Evolutionary conservation across 257 asterid species (phyloP), one percentile per base, ranked within the genome.

Genomic region (Henckelia pumila): DNA sequence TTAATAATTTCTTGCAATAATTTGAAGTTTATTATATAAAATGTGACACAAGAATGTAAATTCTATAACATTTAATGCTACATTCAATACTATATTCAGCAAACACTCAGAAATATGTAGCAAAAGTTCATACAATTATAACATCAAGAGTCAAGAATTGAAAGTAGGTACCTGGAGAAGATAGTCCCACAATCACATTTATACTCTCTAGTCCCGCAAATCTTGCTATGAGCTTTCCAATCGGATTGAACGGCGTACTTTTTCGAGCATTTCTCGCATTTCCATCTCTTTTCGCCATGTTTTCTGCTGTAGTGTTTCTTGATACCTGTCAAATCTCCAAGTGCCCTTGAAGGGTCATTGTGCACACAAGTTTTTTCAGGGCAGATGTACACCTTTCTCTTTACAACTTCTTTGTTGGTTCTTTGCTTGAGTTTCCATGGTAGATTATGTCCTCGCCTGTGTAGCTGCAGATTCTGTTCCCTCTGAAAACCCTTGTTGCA

Each of bases 401-500:
- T 92, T 5, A 84, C 19, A 16, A 21, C 82, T 26, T 87, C 91
- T 7, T 85, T 81, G 77, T 80, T 92, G 77, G 21, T 84, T 56
- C 96, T 78, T 49, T 89, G 96, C 76, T 92, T 92, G 1, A 92
- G 86, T 75, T 92, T 92, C 98, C 98, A 89, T 30, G 98, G 98
- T 1, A 92, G 86, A 44, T 89, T 92, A 74, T 92, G 98, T 0
- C 98, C 98, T 55, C 96, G 79, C 40, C 98, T 81, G 72, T 92
- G 95, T 0, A 92, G 85, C 84, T 89, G 98, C 75, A 92, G 71
- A 8, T 92, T 92, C 78, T 92, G 98, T 82, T 92, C 96, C 20
- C 98, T 77, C 75, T 92, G 95, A 20, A 92, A 92, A 68, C 98
- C 98, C 86, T 92, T 92, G 83, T 89, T 89, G 84, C 98, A 92